Base-by-base conservation (phyloP, 2,329 filamentous ascomycete species). In the Aspergillus hiratsukae region DNA sequence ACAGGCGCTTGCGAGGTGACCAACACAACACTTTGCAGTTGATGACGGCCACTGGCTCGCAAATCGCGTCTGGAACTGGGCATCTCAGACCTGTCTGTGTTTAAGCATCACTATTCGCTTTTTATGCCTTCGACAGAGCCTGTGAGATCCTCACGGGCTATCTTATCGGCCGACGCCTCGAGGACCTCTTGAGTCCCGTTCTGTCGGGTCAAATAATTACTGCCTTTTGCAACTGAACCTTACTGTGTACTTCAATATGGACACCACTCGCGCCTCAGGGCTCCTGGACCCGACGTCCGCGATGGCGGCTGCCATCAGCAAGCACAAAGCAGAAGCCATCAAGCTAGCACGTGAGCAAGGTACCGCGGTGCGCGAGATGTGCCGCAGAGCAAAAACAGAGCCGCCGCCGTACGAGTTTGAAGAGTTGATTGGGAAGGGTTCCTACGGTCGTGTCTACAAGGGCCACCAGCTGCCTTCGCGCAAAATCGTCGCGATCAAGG, bases 381-480 rank as follows among this genome's bases (percentile, higher is more conserved):
- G 77, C 58, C 73, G 75, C 49, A 68, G 76, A 61, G 73, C 75
- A 28, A 76, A 77, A 60, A 71, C 74, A 10, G 72, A 77, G 3
- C 61, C 70, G 4, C 79, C 79, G 6, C 72, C 75, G 6, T 81
- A 80, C 56, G 70, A 75, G 48, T 80, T 81, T 53, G 75, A 80
- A 59, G 78, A 81, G 58, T 66, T 80, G 56, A 80, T 80, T 51
- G 78, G 78, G 4, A 80, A 81, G 63, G 78, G 78, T 19, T 74
- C 76, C 4, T 81, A 80, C 66, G 78, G 78, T 29, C 74, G 78
- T 60, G 78, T 81, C 10, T 81, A 79, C 67, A 80, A 79, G 66
- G 76, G 78, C 28, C 74, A 70, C 37, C 69, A 77, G 54, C 67
- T 69, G 8, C 68, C 72, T 21, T 72, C 71, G 3, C 67, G 70